phyloP scores from a whole-genome alignment of 2,329 filamentous ascomycete species.

The Fusarium tricinctum region DNA sequence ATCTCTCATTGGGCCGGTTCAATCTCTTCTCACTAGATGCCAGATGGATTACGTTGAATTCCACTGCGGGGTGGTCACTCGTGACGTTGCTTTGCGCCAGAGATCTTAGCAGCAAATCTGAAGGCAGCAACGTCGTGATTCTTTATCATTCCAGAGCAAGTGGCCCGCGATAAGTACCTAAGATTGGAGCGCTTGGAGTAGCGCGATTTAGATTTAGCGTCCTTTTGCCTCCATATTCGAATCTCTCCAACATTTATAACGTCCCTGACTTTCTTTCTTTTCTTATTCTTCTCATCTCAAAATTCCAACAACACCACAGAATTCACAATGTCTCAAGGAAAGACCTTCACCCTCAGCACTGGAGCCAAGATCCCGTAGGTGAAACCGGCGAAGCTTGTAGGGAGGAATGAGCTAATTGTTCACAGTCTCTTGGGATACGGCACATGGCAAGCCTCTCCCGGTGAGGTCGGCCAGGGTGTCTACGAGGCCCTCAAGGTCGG shows the following conservation, averaged over 20 bases:
- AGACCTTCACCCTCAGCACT: constrained; percentile 18
- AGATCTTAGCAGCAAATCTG: not conserved
- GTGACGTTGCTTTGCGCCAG: too few relatives aligned
- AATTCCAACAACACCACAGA: not conserved
- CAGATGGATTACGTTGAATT: too few relatives aligned
- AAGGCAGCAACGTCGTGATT: constrained; percentile 7
- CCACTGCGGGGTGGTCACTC: too few relatives aligned
- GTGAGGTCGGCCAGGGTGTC: constrained; percentile 61
- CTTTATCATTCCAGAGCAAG: not conserved
- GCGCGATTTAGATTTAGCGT: not conserved
- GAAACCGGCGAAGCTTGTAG: not conserved
- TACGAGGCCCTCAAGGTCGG: constrained; percentile 65
- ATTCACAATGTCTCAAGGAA: constrained; percentile 17
- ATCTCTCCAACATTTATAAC: too few relatives aligned
- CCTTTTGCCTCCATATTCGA: not conserved
- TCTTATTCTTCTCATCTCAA: too few relatives aligned
- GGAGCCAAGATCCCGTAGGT: constrained; percentile 21
- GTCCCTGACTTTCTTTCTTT: too few relatives aligned
- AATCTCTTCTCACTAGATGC: too few relatives aligned
- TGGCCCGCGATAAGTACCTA: not conserved
- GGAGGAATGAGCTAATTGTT: not conserved
- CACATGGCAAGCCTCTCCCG: constrained; percentile 26
- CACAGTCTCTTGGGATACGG: constrained; percentile 14
- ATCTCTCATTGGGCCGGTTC: too few relatives aligned
- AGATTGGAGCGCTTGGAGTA: constrained; percentile 23